These are phyloP conservation scores for Tetrapisispora iriomotensis DNA, from an alignment of 805 yeast species.

Conservation along the genomic window DNA sequence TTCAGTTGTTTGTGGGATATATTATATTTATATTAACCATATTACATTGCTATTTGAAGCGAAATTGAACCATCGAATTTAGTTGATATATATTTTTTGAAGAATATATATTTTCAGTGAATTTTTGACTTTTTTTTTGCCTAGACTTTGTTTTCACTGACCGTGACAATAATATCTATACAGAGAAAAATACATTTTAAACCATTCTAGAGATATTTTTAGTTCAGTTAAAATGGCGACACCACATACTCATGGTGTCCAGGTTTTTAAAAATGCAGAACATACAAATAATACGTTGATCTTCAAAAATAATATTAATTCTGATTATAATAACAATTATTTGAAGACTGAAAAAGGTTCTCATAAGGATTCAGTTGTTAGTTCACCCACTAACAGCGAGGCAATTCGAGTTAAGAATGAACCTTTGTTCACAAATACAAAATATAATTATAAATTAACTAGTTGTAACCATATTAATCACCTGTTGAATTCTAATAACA, in stretches of 20 bases:
- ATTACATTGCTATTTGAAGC: too few species aligned
- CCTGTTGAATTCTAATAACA: neutral
- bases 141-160: too few species aligned
- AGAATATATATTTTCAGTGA: too few species aligned
- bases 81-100: too few species aligned
- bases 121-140: too few species aligned
- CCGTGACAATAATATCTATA: too few species aligned
- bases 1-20: too few species aligned
- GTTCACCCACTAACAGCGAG: neutral
- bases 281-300: conserved; percentile 1
- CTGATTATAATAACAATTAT: neutral
- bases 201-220: too few species aligned
- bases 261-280: neutral
- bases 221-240: too few species aligned
- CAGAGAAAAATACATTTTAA: too few species aligned
- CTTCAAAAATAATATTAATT: conserved; percentile 2
- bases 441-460: conserved; percentile 2
- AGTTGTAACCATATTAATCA: neutral
- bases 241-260: neutral
- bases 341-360: neutral
- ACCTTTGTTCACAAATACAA: neutral
- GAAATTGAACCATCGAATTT: too few species aligned
- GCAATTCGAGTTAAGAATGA: neutral
- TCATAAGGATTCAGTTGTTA: neutral
- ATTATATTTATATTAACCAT: too few species aligned